Conservation (phyloP, 1,284 basidiomycete genomes). For the Moesziomyces aphidis region DNA sequence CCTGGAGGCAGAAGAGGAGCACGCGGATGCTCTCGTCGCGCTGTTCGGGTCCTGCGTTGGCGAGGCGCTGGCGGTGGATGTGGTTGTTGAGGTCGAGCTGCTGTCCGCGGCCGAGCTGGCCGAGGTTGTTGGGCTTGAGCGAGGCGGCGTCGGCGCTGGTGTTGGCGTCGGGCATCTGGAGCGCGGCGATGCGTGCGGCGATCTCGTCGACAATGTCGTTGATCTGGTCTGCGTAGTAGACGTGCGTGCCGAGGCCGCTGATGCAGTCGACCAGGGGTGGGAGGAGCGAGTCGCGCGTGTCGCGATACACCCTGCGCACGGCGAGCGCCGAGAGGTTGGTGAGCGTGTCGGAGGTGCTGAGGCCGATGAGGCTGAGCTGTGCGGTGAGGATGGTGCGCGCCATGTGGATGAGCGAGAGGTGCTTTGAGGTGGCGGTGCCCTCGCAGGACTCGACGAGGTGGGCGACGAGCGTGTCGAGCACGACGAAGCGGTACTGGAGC, state of each 20-base stretch:
- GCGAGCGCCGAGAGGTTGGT: constrained; percentile 74
- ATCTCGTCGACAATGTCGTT: constrained; percentile 90
- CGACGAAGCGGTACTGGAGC: constrained; percentile 90
- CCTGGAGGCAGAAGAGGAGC: constrained; percentile 78
- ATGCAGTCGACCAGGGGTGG: constrained; percentile 82
- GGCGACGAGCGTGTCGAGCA: constrained; percentile 87
- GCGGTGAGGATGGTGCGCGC: constrained; percentile 83
- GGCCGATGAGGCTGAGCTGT: constrained; percentile 83
- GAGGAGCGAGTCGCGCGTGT: constrained; percentile 74
- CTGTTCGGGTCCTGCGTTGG: constrained; percentile 68
- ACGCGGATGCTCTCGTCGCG: constrained; percentile 78
- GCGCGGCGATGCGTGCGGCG: constrained; percentile 78
- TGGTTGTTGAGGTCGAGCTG: constrained; percentile 42
- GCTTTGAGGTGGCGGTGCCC: constrained; percentile 72
- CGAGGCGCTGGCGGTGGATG: constrained; percentile 56
- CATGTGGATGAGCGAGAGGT: constrained; percentile 82
- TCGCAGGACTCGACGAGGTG: constrained; percentile 80
- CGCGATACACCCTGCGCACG: constrained; percentile 75
- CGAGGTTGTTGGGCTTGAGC: constrained; percentile 67
- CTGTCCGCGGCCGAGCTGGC: constrained; percentile 48
- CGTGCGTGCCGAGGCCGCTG: constrained; percentile 84
- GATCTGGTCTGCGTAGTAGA: constrained; percentile 96
- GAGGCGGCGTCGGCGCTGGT: constrained; percentile 54
- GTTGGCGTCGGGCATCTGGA: constrained; percentile 76
- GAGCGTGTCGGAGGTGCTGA: constrained; percentile 90